Percentiles rank a stretch among this genome's conserved stretches.
These are phyloP conservation scores for Arthrobotrys megalospora DNA, from an alignment of 2,329 filamentous ascomycete species.

Conservation along the genomic window DNA sequence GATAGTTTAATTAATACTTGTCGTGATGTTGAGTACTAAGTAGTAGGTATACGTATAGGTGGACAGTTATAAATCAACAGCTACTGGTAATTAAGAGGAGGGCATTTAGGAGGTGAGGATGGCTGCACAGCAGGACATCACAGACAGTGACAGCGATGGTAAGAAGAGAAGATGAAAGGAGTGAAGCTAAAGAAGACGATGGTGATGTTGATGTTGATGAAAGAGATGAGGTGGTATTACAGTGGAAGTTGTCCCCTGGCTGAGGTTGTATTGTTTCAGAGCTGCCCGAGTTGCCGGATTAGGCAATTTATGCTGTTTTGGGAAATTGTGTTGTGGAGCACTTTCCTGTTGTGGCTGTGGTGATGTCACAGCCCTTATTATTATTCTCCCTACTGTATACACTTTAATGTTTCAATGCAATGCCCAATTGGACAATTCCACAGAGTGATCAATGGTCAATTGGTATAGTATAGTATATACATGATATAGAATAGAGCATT, in stretches of 20 bases:
- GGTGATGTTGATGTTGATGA: not conserved
- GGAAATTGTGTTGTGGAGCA: not conserved
- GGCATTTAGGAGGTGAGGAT: not conserved
- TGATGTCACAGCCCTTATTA: not conserved
- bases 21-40: not conserved
- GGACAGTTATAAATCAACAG: too few relatives aligned
- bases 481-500: too few relatives aligned
- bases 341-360: not conserved
- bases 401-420: too few relatives aligned
- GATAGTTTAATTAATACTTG: too few relatives aligned
- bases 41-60: too few relatives aligned
- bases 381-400: too few relatives aligned
- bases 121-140: not conserved
- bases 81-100: too few relatives aligned
- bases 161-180: not conserved
- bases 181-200: not conserved
- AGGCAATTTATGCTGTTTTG: slow-evolving; percentile 8
- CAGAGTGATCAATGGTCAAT: too few relatives aligned
- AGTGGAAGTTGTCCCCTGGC: not conserved
- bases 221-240: slow-evolving; percentile 10
- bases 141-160: not conserved
- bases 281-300: not conserved
- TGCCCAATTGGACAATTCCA: too few relatives aligned
- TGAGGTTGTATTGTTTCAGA: slow-evolving; percentile 27
- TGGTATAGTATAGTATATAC: too few relatives aligned